Percentiles rank a stretch among this genome's conserved stretches.
phyloP scores from a whole-genome alignment of 2,329 filamentous ascomycete genomes.

The Colletotrichum musae region DNA sequence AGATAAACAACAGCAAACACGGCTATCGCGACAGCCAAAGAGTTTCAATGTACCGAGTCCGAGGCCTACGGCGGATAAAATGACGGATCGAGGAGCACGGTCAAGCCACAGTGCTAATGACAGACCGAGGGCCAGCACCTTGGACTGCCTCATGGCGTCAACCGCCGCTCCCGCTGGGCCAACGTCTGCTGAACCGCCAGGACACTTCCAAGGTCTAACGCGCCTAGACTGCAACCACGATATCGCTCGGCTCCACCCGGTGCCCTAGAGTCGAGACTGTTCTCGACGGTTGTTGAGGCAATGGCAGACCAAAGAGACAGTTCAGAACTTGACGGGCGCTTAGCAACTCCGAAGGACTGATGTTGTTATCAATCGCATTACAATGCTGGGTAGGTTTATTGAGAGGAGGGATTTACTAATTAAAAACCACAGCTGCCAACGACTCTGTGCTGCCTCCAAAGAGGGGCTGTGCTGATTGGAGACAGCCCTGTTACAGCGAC shows the following conservation, averaged over 20 bases:
- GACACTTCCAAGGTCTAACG: conserved; percentile 5
- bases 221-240: conserved; percentile 11
- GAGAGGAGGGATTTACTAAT: no score
- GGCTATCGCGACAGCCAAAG: conserved; percentile 9
- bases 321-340: neutral
- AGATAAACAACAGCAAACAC: conserved; percentile 29
- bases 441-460: no score
- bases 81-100: conserved; percentile 35
- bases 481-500: neutral
- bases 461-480: conserved; percentile 18
- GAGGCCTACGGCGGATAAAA: conserved; percentile 33
- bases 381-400: no score
- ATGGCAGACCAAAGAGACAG: conserved; percentile 3
- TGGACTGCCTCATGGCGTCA: conserved; percentile 18
- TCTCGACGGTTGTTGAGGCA: conserved; percentile 12
- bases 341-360: no score
- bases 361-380: no score
- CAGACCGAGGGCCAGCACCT: conserved; percentile 1
- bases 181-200: conserved; percentile 20
- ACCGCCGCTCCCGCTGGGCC: conserved; percentile 32
- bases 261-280: conserved; percentile 3
- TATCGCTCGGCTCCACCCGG: conserved; percentile 19
- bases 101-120: conserved; percentile 30
- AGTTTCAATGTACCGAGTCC: conserved; percentile 26
- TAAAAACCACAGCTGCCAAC: no score